These are phyloP conservation scores for Colletotrichum tamarilloi DNA, from an alignment of 2,329 filamentous ascomycete species.

Conservation along the genomic window DNA sequence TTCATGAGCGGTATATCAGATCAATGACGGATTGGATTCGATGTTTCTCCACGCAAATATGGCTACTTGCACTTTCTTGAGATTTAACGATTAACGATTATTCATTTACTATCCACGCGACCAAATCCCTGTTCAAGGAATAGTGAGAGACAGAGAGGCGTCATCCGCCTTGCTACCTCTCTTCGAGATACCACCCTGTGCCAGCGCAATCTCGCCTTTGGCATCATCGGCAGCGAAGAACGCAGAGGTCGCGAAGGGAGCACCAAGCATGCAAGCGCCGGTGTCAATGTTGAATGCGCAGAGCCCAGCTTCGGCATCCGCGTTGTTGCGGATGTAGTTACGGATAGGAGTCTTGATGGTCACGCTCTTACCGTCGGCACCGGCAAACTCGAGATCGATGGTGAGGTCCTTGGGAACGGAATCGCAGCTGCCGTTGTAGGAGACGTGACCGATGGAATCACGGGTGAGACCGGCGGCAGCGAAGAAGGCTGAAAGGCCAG, in stretches of 20 bases:
- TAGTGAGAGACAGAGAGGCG: not conserved
- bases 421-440: slow-evolving; percentile 23
- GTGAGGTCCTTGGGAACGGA: slow-evolving; percentile 12
- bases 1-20: not conserved
- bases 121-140: not conserved
- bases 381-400: slow-evolving; percentile 27
- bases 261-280: slow-evolving; percentile 22
- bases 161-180: slow-evolving; percentile 7
- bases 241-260: slow-evolving; percentile 16
- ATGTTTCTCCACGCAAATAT: not conserved
- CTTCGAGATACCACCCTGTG: slow-evolving; percentile 18
- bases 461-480: slow-evolving; percentile 6
- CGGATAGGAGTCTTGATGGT: slow-evolving; percentile 28
- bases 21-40: not conserved
- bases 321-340: slow-evolving; percentile 31
- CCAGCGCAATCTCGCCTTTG: slow-evolving; percentile 19
- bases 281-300: slow-evolving; percentile 22
- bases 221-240: slow-evolving; percentile 24
- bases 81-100: not conserved
- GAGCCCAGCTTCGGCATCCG: not conserved
- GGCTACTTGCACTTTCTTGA: not conserved
- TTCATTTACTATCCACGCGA: not conserved
- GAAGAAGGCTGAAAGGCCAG: not conserved
- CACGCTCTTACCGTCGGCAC: slow-evolving; percentile 9
- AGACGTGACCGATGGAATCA: slow-evolving; percentile 1